Base-by-base conservation (phyloP, 768 basidiomycete species). In the Boletus reticulatus region DNA sequence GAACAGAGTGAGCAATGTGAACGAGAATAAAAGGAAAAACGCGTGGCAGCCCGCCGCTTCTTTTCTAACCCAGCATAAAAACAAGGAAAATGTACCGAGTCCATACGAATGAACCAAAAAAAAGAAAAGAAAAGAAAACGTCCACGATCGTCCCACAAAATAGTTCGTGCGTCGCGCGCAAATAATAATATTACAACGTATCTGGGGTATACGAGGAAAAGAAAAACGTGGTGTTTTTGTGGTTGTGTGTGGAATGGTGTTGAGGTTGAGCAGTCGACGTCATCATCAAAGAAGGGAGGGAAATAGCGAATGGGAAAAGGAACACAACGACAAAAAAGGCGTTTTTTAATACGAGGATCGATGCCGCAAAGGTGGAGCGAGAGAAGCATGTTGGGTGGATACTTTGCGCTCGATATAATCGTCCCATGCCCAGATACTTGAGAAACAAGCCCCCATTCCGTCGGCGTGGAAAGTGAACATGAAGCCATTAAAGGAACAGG, bases 391-490 rank as follows among this genome's bases (percentile, higher is more conserved):
- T 29, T 51, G 6, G 43, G 46, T 44, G 16, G 29, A 29, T n/a
- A n/a, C 20, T 24, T 51, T n/a, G 61, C 49, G 48, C 27, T 47
- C 51, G 36, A 60, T 59, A 46, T 61, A 19, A 54, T 52, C 53
- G 46, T 62, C 29, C 58, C 44, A 45, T 56, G 44, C 50, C 59
- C 54, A 32, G 17, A 50, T 34, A 52, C 57, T 49, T 55, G 43
- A 24, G 31, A 55, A 54, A 31, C 53, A 50, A 57, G 56, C 52
- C 60, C 51, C 48, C 53, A 50, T 53, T 61, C 42, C 53, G 38
- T 57, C 47, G 58, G 53, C 29, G 32, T 47, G 27, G 19, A 58
- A 42, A 32, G 37, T 19, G 29, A 53, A 50, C 19, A 36, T 47
- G 38, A 43, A 36, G 17, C 22, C 14, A 39, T 29, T 12, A 47